phyloP scores from a whole-genome alignment of 805 yeast species.

The Candida gorgasii region DNA sequence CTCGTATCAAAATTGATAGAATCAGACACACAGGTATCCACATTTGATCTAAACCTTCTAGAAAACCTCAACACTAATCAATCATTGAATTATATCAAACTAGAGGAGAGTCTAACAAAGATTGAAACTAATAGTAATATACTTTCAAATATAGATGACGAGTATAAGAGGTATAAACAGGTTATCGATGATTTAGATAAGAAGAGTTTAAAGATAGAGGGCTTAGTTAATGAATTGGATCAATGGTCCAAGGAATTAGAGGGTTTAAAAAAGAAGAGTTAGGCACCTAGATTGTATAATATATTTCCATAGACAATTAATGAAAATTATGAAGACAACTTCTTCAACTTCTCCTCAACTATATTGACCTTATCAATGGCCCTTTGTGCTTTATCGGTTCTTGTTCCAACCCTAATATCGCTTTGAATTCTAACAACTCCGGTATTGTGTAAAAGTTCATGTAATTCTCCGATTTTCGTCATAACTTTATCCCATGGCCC shows the following conservation, averaged over 20 bases:
- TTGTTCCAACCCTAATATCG: slow-evolving; percentile 84
- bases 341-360: slow-evolving; percentile 52
- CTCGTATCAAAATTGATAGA: slow-evolving; percentile 34
- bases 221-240: slow-evolving; percentile 56
- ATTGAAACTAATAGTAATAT: slow-evolving; percentile 44
- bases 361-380: slow-evolving; percentile 71
- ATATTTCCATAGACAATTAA: too few relatives aligned
- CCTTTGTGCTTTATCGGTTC: slow-evolving; percentile 71
- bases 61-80: slow-evolving; percentile 61
- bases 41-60: slow-evolving; percentile 48
- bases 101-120: slow-evolving; percentile 40
- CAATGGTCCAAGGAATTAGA: slow-evolving; percentile 47
- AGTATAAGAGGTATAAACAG: slow-evolving; percentile 23
- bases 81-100: slow-evolving; percentile 50
- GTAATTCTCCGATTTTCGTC: slow-evolving; percentile 75
- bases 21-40: slow-evolving; percentile 41
- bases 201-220: slow-evolving; percentile 43
- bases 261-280: background rate
- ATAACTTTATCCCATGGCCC: slow-evolving; percentile 94
- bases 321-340: too few relatives aligned
- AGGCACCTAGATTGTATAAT: too few relatives aligned
- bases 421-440: slow-evolving; percentile 82
- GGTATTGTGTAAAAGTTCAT: slow-evolving; percentile 63
- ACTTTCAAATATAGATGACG: slow-evolving; percentile 27
- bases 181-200: slow-evolving; percentile 30